Evolutionary conservation across 345 rosid genomes (phyloP).

Genomic region (Carallia brachiata): DNA sequence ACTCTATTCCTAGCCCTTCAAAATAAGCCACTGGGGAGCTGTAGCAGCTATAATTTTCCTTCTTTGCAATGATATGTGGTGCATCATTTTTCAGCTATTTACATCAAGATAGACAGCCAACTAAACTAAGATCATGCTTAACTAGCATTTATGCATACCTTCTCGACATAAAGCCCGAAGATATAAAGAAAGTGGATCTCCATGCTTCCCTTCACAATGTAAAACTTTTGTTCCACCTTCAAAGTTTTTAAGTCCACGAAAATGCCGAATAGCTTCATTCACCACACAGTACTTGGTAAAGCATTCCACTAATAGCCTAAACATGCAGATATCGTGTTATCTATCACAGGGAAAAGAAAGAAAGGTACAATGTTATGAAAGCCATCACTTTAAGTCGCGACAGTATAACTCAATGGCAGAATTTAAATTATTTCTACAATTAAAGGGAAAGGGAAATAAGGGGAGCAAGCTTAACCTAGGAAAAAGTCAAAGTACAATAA

Average conservation of each 20-base stretch:
- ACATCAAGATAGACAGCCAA: too few species aligned
- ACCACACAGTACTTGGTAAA: slow-evolving; percentile 84
- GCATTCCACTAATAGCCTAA: slow-evolving; percentile 92
- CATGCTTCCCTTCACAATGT: slow-evolving; percentile 73
- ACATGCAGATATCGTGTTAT: slow-evolving; percentile 23
- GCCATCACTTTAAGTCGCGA: slow-evolving; percentile 1
- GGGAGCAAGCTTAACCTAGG: neutral
- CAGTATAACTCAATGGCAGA: neutral
- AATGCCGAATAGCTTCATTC: slow-evolving; percentile 92
- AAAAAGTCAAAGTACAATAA: too few species aligned
- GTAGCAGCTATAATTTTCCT: too few species aligned
- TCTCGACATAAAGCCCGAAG: slow-evolving; percentile 94
- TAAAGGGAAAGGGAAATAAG: neutral
- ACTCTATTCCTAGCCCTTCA: too few species aligned
- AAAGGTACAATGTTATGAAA: neutral
- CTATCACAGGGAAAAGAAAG: slow-evolving; percentile 12
- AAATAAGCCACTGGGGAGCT: too few species aligned
- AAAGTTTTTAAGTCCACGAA: slow-evolving; percentile 72
- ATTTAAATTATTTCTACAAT: neutral
- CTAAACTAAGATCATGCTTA: neutral
- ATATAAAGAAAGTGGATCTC: slow-evolving; percentile 93
- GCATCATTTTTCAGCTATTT: too few species aligned
- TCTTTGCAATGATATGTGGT: too few species aligned
- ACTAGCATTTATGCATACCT: slow-evolving; percentile 46
- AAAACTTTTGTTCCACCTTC: slow-evolving; percentile 79